Base-by-base conservation (phyloP, 345 rosid species). In the Moricandia moricandioides region DNA sequence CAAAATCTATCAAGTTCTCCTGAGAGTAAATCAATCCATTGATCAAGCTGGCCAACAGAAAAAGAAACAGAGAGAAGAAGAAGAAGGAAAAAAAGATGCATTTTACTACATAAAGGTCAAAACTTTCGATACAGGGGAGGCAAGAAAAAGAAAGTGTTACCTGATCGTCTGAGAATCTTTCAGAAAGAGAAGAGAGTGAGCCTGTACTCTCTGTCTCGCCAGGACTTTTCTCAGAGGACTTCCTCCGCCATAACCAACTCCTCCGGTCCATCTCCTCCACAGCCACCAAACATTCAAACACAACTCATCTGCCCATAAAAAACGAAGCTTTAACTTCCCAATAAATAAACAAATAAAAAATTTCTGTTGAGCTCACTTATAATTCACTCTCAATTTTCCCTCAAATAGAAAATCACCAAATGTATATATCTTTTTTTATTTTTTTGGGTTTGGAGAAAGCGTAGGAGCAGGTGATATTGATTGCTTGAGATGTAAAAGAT, bases 171-270 rank as follows among this genome's bases (percentile, higher is more conserved):
- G 87, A 88, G 81, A 84, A 88, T 78, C 88, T 78, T 70, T 88
- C 97, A 8, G 89, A 88, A 59, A 76, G 78, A 31, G 93, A 88
- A 55, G 93, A 88, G 52, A 87, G 40, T 1, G 96, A 90, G 13
- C 90, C 89, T 2, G 81, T 83, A 54, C 91, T 84, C 79, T 88
- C 93, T 1, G 93, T 85, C 78, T 88, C 88, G 3, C 85, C 91
- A 0, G 90, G 88, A 64, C 91, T 87, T 77, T 83, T 81, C 80
- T 87, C 91, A 1, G 89, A 83, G 2, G 97, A 88, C 74, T 86
- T 87, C 66, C 87, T 81, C 55, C 88, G 83, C 97, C 97, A 88
- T 37, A 91, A 61, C 94, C 97, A 91, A 64, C 90, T 87, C 61
- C 92, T 81, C 66, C 93, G 80, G 80, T 91, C 97, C 74, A 77